Evolutionary conservation across 306 rosid species (phyloP).

Genomic region (Lagenaria siceraria): DNA sequence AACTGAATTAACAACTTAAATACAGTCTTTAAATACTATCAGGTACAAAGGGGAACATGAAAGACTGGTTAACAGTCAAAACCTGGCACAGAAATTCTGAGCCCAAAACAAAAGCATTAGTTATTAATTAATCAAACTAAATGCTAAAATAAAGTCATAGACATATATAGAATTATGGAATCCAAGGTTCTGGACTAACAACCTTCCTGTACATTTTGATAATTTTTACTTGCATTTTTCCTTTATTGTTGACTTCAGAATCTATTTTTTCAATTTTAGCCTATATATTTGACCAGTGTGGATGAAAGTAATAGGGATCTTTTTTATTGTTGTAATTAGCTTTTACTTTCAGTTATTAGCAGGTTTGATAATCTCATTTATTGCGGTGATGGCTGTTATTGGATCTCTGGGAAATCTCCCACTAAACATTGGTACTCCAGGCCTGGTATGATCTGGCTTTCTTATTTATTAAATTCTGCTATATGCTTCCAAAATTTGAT

Average conservation of each 20-base stretch:
- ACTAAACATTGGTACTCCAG: slow-evolving; percentile 73
- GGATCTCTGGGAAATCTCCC: slow-evolving; percentile 64
- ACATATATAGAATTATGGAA: not conserved
- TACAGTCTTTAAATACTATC: not conserved
- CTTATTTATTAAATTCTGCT: slow-evolving; percentile 6
- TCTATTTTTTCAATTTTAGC: not conserved
- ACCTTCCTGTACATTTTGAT: not conserved
- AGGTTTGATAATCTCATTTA: slow-evolving; percentile 64
- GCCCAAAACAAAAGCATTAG: not conserved
- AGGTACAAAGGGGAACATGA: not conserved
- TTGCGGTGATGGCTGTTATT: slow-evolving; percentile 81
- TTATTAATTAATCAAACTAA: not conserved
- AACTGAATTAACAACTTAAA: not conserved
- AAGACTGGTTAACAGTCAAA: not conserved
- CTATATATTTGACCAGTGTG: not conserved
- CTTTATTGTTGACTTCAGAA: not conserved
- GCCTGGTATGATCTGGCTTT: slow-evolving; percentile 51
- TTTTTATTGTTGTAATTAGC: not conserved
- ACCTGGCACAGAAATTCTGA: not conserved
- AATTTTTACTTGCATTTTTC: not conserved
- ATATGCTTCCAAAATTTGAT: not conserved
- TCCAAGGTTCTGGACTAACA: slow-evolving; percentile 2
- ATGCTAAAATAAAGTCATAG: not conserved
- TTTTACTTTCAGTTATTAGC: slow-evolving; percentile 62
- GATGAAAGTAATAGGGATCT: not conserved